A percentile compares a stretch with the other conserved stretches of the same genome.
phyloP scores from a whole-genome alignment of 2,329 filamentous ascomycete genomes.

The Aureobasidium melanogenum region DNA sequence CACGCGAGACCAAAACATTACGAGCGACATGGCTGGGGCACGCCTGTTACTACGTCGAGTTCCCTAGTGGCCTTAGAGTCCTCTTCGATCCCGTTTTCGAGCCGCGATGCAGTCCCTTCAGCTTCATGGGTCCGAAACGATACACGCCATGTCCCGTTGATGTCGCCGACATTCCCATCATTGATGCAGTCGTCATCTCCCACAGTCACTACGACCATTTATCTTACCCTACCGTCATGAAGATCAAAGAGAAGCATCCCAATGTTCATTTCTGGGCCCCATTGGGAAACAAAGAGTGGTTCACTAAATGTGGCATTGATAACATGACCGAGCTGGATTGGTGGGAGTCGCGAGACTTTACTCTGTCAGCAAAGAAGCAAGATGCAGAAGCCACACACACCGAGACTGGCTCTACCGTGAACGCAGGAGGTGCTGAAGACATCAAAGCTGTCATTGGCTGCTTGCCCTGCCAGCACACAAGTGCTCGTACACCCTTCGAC shows the following conservation, averaged over 20 bases:
- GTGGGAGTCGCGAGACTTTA: constrained; percentile 81
- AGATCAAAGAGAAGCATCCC: constrained; percentile 62
- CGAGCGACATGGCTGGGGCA: constrained; percentile 93
- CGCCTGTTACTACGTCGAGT: constrained; percentile 89
- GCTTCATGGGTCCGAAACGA: constrained; percentile 61
- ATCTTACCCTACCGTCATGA: constrained; percentile 63
- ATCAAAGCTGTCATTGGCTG: constrained; percentile 68
- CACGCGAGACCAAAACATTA: constrained; percentile 51
- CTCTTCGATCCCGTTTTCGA: constrained; percentile 93
- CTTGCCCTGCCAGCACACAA: constrained; percentile 77
- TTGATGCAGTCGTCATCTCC: constrained; percentile 62
- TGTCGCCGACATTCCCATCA: constrained; percentile 32
- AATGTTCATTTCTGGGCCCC: constrained; percentile 83
- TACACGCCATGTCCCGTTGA: constrained; percentile 62
- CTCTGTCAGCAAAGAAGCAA: constrained; percentile 36
- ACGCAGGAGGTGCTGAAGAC: constrained; percentile 23
- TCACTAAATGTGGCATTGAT: constrained; percentile 57
- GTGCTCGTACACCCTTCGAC: constrained; percentile 60
- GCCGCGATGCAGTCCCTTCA: constrained; percentile 71
- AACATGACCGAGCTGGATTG: constrained; percentile 88
- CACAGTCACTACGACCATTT: constrained; percentile 94
- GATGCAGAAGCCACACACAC: constrained; percentile 9
- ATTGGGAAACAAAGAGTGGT: constrained; percentile 76
- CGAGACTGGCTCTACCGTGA: not conserved
- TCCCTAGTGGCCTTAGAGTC: constrained; percentile 73